These are phyloP conservation scores for Tylopilus vinaceipallidus DNA, from an alignment of 768 basidiomycete species.

Conservation along the genomic window DNA sequence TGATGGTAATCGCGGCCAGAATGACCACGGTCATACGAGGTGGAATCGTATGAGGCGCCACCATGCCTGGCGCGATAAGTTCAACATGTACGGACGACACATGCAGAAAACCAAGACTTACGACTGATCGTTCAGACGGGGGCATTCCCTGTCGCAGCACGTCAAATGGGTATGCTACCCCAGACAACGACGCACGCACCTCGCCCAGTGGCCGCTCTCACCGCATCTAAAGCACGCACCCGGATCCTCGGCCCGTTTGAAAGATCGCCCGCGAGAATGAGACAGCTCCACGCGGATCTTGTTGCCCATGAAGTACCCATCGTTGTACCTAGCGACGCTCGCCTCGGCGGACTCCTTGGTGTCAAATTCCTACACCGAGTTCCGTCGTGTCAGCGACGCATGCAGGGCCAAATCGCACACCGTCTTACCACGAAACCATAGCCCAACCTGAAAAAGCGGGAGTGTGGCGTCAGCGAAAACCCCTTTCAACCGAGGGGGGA, in stretches of 20 bases:
- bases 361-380: slow-evolving; percentile 69
- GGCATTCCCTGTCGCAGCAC: slow-evolving; percentile 61
- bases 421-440: slow-evolving; percentile 86
- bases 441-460: slow-evolving; percentile 55
- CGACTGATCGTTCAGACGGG: slow-evolving; percentile 48
- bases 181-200: slow-evolving; percentile 43
- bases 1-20: slow-evolving; percentile 49
- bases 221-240: slow-evolving; percentile 89
- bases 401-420: background rate
- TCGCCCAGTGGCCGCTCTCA: slow-evolving; percentile 85
- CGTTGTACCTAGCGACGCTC: slow-evolving; percentile 84
- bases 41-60: slow-evolving; percentile 45
- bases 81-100: background rate
- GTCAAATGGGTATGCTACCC: background rate
- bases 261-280: slow-evolving; percentile 77
- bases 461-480: slow-evolving; percentile 12
- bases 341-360: slow-evolving; percentile 78
- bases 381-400: background rate
- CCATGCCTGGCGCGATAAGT: slow-evolving; percentile 31
- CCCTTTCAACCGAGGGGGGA: slow-evolving; percentile 10
- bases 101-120: slow-evolving; percentile 36
- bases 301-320: slow-evolving; percentile 90
- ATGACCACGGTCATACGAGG: slow-evolving; percentile 59
- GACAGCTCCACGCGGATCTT: slow-evolving; percentile 88
- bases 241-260: slow-evolving; percentile 81